These are phyloP conservation scores for Fraxinus paxiana DNA, from an alignment of 305 asterid species.

Conservation along the genomic window DNA sequence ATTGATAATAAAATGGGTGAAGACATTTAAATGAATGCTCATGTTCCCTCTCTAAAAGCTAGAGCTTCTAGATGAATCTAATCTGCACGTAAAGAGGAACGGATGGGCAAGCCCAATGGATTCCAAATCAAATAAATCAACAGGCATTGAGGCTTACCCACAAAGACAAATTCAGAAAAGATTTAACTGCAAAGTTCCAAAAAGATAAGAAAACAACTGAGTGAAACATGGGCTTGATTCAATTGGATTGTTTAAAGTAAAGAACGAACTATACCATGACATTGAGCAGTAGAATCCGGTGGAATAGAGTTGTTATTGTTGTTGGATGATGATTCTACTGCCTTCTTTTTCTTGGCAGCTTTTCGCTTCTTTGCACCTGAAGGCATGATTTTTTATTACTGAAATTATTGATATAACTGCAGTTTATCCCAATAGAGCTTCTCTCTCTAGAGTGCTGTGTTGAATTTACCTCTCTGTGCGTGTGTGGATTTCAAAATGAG, in stretches of 20 bases:
- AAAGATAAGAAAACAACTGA: not conserved
- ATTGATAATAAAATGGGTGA: not conserved
- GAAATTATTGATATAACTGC: not conserved
- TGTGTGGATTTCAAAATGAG: not conserved
- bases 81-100: not conserved
- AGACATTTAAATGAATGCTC: not conserved
- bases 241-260: not conserved
- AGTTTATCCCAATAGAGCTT: not conserved
- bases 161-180: not conserved
- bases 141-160: not conserved
- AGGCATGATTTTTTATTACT: not conserved
- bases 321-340: not conserved
- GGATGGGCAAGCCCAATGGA: not conserved
- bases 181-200: not conserved
- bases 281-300: not conserved
- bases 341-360: not conserved
- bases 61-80: not conserved
- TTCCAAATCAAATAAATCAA: not conserved
- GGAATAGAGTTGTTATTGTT: not conserved
- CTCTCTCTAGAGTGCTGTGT: not conserved
- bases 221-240: not conserved
- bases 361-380: not conserved
- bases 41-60: not conserved
- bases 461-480: not conserved
- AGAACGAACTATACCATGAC: not conserved